Evolutionary conservation across 441 rosid species (phyloP).

Genomic region (Omphalea diandra): DNA sequence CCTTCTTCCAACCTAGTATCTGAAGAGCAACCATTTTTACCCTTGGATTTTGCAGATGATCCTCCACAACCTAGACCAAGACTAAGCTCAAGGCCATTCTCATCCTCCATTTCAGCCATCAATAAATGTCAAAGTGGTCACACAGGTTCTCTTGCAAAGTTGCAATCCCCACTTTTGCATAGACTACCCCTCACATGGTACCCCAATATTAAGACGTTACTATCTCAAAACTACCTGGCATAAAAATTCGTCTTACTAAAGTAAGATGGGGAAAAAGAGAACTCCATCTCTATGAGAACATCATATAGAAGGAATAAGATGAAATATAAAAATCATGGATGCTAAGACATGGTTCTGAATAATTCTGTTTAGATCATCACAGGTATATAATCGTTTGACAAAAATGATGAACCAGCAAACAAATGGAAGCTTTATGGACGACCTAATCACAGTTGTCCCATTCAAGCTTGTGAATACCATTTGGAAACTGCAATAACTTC

Average conservation of each 20-base stretch:
- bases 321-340: not conserved
- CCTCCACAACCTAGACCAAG: constrained; percentile 89
- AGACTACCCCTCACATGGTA: constrained; percentile 2
- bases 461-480: not conserved
- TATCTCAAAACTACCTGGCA: constrained; percentile 17
- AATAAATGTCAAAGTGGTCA: constrained; percentile 8
- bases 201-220: constrained; percentile 14
- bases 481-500: not conserved
- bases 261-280: constrained; percentile 3
- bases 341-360: constrained; percentile 1
- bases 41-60: constrained; percentile 65
- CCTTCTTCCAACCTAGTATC: constrained; percentile 55
- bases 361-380: not conserved
- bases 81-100: constrained; percentile 89
- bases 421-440: not conserved
- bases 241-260: constrained; percentile 11
- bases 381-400: not conserved
- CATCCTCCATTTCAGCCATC: constrained; percentile 62
- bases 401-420: not conserved
- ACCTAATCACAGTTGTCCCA: not conserved
- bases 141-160: constrained; percentile 16
- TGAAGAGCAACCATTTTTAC: constrained; percentile 48
- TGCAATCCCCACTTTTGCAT: not conserved
- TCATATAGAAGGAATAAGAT: not conserved
- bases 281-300: not conserved